Evolutionary conservation across 805 yeast species (phyloP).

Genomic region (Vanderwaltozyma polyspora): DNA sequence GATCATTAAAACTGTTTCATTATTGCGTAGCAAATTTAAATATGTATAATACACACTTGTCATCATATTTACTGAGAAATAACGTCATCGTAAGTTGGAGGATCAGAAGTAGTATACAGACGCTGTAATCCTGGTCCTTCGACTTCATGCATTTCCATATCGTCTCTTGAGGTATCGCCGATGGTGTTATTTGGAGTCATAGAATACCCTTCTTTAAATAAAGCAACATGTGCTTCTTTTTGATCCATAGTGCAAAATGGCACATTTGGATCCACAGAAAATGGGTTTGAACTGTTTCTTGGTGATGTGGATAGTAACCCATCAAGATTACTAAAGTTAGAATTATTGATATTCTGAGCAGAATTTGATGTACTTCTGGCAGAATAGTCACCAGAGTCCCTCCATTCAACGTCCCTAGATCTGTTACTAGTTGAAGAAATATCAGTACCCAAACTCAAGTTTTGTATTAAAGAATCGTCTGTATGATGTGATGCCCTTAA

Average conservation of each 20-base stretch:
- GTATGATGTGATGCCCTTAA: conserved; percentile 6
- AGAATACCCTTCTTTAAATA: not conserved
- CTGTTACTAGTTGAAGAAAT: not conserved
- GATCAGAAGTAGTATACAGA: conserved; percentile 9
- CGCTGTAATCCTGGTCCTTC: conserved; percentile 1
- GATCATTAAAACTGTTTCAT: no score
- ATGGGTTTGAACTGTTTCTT: not conserved
- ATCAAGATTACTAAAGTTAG: conserved; percentile 1
- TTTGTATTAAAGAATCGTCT: conserved; percentile 13
- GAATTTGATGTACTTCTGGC: not conserved
- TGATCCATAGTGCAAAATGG: not conserved
- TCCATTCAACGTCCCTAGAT: not conserved
- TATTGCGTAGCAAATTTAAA: no score
- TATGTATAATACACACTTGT: no score
- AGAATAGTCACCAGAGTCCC: no score
- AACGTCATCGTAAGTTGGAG: conserved; percentile 27
- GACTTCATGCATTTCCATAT: conserved; percentile 1
- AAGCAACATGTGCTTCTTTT: not conserved
- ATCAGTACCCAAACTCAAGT: conserved; percentile 5
- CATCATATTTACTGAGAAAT: not conserved
- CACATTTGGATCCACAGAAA: not conserved
- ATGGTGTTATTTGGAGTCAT: not conserved
- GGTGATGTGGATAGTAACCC: not conserved
- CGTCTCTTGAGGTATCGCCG: not conserved
- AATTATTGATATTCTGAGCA: not conserved